phyloP scores from a whole-genome alignment of 257 asterid species.

The Salvia hispanica region DNA sequence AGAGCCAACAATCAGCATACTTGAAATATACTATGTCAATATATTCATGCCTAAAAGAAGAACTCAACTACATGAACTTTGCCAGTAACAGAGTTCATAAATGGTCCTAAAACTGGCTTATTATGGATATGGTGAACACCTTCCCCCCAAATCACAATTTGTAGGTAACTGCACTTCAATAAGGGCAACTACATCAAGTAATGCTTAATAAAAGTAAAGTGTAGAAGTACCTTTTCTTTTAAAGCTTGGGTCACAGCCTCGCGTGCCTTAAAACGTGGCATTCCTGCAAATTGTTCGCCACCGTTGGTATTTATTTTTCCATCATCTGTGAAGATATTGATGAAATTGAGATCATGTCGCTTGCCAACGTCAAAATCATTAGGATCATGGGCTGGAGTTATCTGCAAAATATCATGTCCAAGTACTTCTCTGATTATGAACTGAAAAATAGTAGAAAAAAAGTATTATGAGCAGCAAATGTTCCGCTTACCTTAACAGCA shows the following conservation, averaged over 20 bases:
- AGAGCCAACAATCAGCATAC: conserved; percentile 27
- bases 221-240: conserved; percentile 57
- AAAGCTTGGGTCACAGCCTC: conserved; percentile 73
- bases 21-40: neutral
- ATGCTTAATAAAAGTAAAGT: neutral
- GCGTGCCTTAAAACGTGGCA: conserved; percentile 93
- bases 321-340: conserved; percentile 90
- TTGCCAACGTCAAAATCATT: conserved; percentile 96
- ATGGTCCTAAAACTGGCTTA: neutral
- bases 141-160: conserved; percentile 15
- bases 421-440: conserved; percentile 21
- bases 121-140: neutral
- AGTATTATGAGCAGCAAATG: conserved; percentile 23
- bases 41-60: neutral
- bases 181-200: neutral
- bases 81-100: neutral
- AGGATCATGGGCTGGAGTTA: conserved; percentile 99
- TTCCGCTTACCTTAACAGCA: conserved; percentile 77
- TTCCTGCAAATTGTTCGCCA: conserved; percentile 68
- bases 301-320: conserved; percentile 92
- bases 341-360: conserved; percentile 82
- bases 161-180: conserved; percentile 27
- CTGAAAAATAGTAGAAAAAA: neutral
- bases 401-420: conserved; percentile 54
- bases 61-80: neutral